These are phyloP conservation scores for Lotmaria passim DNA, from an alignment of 208 protist species.

Conservation along the genomic window DNA sequence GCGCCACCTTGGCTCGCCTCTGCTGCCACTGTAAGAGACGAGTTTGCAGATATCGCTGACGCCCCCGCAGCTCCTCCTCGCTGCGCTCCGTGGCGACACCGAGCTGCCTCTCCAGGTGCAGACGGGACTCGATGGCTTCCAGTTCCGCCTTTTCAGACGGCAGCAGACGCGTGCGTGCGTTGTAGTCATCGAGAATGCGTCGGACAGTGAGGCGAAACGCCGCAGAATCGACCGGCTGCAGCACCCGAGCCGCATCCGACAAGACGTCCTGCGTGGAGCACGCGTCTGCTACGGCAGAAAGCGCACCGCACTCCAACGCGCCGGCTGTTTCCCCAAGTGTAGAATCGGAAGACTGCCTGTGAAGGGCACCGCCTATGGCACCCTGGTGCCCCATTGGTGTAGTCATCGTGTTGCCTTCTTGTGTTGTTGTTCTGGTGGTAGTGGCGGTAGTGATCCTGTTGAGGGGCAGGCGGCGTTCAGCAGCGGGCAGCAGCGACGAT, in stretches of 20 bases:
- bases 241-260: not conserved
- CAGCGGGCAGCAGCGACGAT: not conserved
- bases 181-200: constrained; percentile 25
- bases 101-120: constrained; percentile 6
- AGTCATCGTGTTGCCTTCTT: too few species aligned
- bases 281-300: too few species aligned
- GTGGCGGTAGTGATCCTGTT: too few species aligned
- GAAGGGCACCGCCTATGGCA: too few species aligned
- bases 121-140: constrained; percentile 19
- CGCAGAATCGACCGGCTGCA: not conserved
- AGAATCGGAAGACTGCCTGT: too few species aligned
- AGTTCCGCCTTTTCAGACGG: constrained; percentile 39
- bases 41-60: constrained; percentile 30
- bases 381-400: too few species aligned
- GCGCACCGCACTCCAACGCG: too few species aligned
- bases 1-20: constrained; percentile 38
- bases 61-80: constrained; percentile 23
- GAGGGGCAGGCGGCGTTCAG: constrained; percentile 15
- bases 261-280: not conserved
- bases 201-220: constrained; percentile 13
- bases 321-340: too few species aligned
- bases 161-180: not conserved
- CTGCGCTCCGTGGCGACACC: constrained; percentile 1
- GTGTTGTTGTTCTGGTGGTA: too few species aligned
- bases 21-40: constrained; percentile 44